These are phyloP conservation scores for Ganoderma lucidum DNA, from an alignment of 1,284 basidiomycete species.

Conservation along the genomic window DNA sequence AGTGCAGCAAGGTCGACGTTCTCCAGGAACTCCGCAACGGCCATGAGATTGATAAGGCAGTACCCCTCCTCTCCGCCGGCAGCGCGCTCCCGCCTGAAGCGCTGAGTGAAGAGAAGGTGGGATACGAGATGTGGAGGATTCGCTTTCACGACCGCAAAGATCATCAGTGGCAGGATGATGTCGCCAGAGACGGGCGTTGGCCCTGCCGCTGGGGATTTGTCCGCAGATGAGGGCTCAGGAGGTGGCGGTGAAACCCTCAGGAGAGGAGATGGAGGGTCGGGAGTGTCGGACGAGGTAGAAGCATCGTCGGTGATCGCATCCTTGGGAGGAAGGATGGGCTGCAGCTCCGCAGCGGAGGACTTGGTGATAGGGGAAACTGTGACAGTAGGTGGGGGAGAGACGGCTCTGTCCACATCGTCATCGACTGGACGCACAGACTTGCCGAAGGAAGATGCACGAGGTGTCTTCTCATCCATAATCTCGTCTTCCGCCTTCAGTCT, in stretches of 20 bases:
- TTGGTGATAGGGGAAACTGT: slow-evolving; percentile 39
- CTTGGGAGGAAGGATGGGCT: slow-evolving; percentile 19
- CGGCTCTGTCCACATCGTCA: slow-evolving; percentile 30
- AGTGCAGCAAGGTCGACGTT: slow-evolving; percentile 88
- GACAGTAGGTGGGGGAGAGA: slow-evolving; percentile 39
- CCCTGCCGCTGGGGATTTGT: slow-evolving; percentile 25
- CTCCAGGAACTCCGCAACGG: slow-evolving; percentile 93
- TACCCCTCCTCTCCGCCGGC: slow-evolving; percentile 88
- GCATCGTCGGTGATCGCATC: slow-evolving; percentile 23
- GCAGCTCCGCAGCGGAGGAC: slow-evolving; percentile 19
- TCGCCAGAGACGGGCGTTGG: slow-evolving; percentile 73
- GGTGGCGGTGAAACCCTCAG: slow-evolving; percentile 43
- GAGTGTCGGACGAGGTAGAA: slow-evolving; percentile 21
- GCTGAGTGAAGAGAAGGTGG: slow-evolving; percentile 86
- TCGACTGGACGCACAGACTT: slow-evolving; percentile 32
- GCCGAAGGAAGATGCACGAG: slow-evolving; percentile 42
- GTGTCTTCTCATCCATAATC: slow-evolving; percentile 46
- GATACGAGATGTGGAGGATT: slow-evolving; percentile 89
- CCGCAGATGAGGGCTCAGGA: slow-evolving; percentile 20
- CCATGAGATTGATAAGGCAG: slow-evolving; percentile 92
- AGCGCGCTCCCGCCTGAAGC: slow-evolving; percentile 78
- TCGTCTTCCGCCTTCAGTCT: slow-evolving; percentile 68
- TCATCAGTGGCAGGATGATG: slow-evolving; percentile 87
- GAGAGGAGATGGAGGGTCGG: slow-evolving; percentile 32
- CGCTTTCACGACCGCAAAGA: slow-evolving; percentile 89